Conservation (phyloP, 108 stramenopile species). For the Cyclotella distinguenda region DNA sequence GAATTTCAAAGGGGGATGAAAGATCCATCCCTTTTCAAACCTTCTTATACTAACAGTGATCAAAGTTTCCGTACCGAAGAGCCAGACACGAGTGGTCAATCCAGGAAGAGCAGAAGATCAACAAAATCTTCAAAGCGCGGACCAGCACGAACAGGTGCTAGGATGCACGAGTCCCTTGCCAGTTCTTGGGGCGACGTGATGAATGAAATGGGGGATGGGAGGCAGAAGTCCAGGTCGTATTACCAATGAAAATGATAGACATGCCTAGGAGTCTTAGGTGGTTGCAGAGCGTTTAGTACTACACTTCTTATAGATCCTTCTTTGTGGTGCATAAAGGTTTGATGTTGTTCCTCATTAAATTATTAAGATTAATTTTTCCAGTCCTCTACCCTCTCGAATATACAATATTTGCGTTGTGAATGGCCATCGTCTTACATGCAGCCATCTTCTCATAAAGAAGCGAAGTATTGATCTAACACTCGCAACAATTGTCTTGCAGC, state of each 20-base stretch:
- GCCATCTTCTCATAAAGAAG: too few relatives aligned
- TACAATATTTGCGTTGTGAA: too few relatives aligned
- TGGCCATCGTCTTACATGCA: too few relatives aligned
- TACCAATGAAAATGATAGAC: neutral
- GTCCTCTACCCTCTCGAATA: too few relatives aligned
- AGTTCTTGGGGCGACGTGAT: slow-evolving; percentile 20
- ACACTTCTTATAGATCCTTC: too few relatives aligned
- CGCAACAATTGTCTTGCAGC: too few relatives aligned
- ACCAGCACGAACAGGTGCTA: neutral
- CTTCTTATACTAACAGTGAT: neutral
- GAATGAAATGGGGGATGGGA: slow-evolving; percentile 3
- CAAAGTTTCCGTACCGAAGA: slow-evolving; percentile 8
- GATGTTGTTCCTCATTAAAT: too few relatives aligned
- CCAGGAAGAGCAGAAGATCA: neutral
- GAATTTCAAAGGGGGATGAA: neutral
- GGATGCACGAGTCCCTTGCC: neutral
- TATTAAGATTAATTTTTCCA: too few relatives aligned
- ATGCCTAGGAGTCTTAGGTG: neutral
- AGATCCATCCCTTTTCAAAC: neutral
- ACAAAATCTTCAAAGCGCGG: neutral
- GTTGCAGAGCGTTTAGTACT: too few relatives aligned
- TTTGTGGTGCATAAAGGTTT: too few relatives aligned
- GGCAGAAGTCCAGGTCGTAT: slow-evolving; percentile 14
- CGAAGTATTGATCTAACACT: too few relatives aligned
- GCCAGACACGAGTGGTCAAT: neutral